A percentile compares a stretch with the other conserved stretches of the same genome.
These are phyloP conservation scores for Bipolaris victoriae DNA, from an alignment of 2,329 filamentous ascomycete species.

Conservation along the genomic window DNA sequence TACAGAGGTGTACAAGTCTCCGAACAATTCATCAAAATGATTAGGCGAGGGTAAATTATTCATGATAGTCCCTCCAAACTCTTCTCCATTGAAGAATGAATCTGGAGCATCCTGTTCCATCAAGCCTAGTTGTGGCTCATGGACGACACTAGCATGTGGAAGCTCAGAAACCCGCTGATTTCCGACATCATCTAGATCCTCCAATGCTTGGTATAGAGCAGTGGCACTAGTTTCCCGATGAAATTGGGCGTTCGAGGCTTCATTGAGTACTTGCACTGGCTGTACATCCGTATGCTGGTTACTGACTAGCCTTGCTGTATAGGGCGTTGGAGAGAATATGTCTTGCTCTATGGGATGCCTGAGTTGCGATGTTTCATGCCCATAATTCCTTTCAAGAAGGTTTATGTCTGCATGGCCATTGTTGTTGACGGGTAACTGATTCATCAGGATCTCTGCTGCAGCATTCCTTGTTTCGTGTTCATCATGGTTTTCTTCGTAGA, in stretches of 20 bases:
- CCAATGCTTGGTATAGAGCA: background rate
- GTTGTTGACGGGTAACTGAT: background rate
- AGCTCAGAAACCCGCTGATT: background rate
- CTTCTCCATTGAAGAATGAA: background rate
- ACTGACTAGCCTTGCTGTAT: background rate
- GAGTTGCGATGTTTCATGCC: background rate
- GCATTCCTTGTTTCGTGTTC: no score
- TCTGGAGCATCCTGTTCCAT: background rate
- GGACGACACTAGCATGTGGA: background rate
- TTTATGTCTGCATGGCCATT: background rate
- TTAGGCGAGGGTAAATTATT: background rate
- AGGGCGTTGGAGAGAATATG: background rate
- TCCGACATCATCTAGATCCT: background rate
- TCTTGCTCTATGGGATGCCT: background rate
- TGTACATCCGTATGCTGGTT: background rate
- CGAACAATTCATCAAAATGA: conserved; percentile 3
- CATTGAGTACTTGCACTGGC: background rate
- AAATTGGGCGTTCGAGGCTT: background rate
- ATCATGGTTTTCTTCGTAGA: no score
- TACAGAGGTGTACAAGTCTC: background rate
- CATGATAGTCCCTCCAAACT: background rate
- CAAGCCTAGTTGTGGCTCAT: background rate
- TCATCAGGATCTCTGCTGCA: background rate
- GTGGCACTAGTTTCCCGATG: background rate
- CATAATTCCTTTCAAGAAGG: background rate